Evolutionary conservation across 768 basidiomycete species (phyloP).

Genomic region (Termitomyces sp.): DNA sequence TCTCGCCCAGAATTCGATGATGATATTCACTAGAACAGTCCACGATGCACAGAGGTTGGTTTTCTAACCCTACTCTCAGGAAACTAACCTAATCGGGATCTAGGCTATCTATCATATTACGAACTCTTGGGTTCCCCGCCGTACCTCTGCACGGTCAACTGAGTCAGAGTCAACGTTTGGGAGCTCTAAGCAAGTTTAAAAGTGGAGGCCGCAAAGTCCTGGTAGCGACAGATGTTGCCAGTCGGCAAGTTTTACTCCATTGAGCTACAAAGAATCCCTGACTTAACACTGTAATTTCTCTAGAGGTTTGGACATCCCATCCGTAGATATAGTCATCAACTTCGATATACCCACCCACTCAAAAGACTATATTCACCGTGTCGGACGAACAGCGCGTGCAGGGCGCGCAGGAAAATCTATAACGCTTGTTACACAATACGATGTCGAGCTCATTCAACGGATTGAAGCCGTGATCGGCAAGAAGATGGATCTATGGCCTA

Average conservation of each 20-base stretch:
- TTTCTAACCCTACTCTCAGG: not conserved
- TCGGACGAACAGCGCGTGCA: constrained; percentile 95
- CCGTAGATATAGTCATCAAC: constrained; percentile 96
- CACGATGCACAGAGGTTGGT: constrained; percentile 81
- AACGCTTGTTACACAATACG: constrained; percentile 98
- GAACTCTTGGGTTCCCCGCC: constrained; percentile 89
- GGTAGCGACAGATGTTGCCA: constrained; percentile 96
- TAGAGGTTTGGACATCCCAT: constrained; percentile 93
- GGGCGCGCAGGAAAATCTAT: constrained; percentile 97
- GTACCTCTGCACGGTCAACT: constrained; percentile 96
- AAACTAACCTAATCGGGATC: not conserved
- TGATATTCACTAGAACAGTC: constrained; percentile 95
- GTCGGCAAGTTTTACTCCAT: constrained; percentile 53
- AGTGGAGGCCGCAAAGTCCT: constrained; percentile 87
- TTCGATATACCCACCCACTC: constrained; percentile 97
- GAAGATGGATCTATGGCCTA: constrained; percentile 86
- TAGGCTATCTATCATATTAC: constrained; percentile 85
- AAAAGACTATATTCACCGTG: constrained; percentile 98
- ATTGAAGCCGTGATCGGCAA: constrained; percentile 92
- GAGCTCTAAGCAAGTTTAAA: constrained; percentile 93
- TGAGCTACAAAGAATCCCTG: no score
- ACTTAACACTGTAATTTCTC: not conserved
- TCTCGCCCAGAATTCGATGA: constrained; percentile 88
- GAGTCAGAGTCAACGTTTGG: constrained; percentile 89
- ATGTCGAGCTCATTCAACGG: constrained; percentile 92